A percentile compares a stretch with the other conserved stretches of the same genome.
Conservation (phyloP, 768 basidiomycete species). For the Pulveroboletus sp. region DNA sequence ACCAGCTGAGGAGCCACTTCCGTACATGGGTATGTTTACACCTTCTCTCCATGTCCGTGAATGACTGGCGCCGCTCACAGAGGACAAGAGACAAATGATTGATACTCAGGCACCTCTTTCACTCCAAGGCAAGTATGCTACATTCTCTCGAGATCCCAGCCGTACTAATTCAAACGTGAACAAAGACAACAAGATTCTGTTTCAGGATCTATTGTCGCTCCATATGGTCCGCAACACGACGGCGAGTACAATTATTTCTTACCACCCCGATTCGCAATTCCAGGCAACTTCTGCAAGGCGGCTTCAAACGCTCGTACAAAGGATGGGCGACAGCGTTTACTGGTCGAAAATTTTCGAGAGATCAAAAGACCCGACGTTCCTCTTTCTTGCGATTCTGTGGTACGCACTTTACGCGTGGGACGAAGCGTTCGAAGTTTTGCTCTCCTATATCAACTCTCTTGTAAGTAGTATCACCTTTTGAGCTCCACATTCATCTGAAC, state of each 20-base stretch:
- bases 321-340: conserved; percentile 33
- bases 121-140: conserved; percentile 20
- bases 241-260: conserved; percentile 36
- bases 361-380: conserved; percentile 32
- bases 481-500: background rate
- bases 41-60: background rate
- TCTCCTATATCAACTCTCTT: conserved; percentile 47
- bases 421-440: conserved; percentile 51
- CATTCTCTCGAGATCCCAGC: background rate
- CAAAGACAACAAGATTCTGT: conserved; percentile 19
- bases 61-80: conserved; percentile 3
- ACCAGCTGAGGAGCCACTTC: background rate
- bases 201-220: conserved; percentile 35
- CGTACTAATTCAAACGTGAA: background rate
- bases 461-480: conserved; percentile 24
- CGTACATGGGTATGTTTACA: conserved; percentile 10
- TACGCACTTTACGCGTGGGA: conserved; percentile 64
- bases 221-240: conserved; percentile 36
- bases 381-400: conserved; percentile 47
- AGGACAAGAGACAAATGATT: conserved; percentile 18
- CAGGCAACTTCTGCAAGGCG: conserved; percentile 24
- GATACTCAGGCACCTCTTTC: conserved; percentile 31
- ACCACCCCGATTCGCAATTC: conserved; percentile 19
- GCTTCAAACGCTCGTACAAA: conserved; percentile 25
- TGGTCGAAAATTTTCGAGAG: conserved; percentile 31